These are phyloP conservation scores for Blastocrithidia nonstop DNA, from an alignment of 208 protist species.

Conservation along the genomic window DNA sequence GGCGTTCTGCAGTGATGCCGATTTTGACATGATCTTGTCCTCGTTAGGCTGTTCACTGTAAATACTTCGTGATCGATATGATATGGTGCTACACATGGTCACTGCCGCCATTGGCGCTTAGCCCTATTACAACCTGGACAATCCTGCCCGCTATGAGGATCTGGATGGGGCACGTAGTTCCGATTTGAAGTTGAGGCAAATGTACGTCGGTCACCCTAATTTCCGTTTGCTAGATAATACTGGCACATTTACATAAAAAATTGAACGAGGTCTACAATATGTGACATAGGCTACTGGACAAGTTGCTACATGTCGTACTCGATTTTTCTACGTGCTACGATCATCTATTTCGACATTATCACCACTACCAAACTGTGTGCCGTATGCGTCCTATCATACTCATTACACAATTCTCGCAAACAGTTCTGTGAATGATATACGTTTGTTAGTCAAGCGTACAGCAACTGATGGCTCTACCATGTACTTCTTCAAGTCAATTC, in stretches of 20 bases:
- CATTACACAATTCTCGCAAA: conserved; percentile 38
- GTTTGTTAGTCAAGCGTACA: conserved; percentile 24
- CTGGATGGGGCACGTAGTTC: conserved; percentile 51
- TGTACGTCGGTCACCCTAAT: conserved; percentile 59
- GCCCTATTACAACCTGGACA: conserved; percentile 59
- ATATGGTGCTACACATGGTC: conserved; percentile 73
- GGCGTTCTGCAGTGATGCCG: conserved; percentile 51
- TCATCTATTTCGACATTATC: conserved; percentile 26
- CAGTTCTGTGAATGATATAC: conserved; percentile 43
- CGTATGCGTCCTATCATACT: conserved; percentile 19
- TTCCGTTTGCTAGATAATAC: conserved; percentile 66
- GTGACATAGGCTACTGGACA: too few species aligned
- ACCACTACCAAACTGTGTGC: conserved; percentile 12
- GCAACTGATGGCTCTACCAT: conserved; percentile 33
- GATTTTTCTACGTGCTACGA: conserved; percentile 11
- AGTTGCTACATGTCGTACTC: conserved; percentile 17
- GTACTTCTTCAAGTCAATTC: conserved; percentile 49
- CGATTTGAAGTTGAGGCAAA: conserved; percentile 63
- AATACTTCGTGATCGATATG: conserved; percentile 64
- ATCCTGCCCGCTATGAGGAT: conserved; percentile 52
- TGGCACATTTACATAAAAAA: conserved; percentile 57
- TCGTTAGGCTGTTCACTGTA: conserved; percentile 23
- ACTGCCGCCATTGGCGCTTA: conserved; percentile 54
- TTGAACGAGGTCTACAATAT: conserved; percentile 44
- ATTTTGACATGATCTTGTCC: conserved; percentile 34